These are phyloP conservation scores for Ophiocordyceps camponoti-floridani DNA, from an alignment of 2,329 filamentous ascomycete genomes.

Conservation along the genomic window DNA sequence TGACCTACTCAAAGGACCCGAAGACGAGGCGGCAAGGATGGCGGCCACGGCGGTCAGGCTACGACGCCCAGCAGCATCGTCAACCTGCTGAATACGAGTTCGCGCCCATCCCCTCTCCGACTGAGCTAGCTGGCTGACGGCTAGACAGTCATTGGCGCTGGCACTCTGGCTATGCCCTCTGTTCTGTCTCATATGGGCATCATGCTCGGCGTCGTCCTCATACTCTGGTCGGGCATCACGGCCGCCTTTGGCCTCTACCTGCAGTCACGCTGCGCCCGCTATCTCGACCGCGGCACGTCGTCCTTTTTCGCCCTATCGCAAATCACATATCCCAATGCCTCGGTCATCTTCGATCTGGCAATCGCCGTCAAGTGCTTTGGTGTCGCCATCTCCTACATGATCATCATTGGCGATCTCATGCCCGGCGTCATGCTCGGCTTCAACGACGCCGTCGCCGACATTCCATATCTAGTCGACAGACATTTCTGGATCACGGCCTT, in stretches of 20 bases:
- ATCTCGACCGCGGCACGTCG: slow-evolving; percentile 72
- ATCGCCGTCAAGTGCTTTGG: slow-evolving; percentile 98
- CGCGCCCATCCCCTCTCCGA: slow-evolving; percentile 8
- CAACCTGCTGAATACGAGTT: slow-evolving; percentile 93
- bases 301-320: slow-evolving; percentile 97
- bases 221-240: slow-evolving; percentile 79
- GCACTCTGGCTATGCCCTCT: slow-evolving; percentile 86
- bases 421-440: slow-evolving; percentile 82
- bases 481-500: slow-evolving; percentile 98
- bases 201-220: slow-evolving; percentile 62
- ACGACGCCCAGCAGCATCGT: slow-evolving; percentile 82
- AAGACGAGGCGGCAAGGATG: slow-evolving; percentile 51
- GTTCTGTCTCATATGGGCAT: slow-evolving; percentile 95
- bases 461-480: slow-evolving; percentile 67
- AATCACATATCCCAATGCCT: slow-evolving; percentile 89
- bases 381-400: slow-evolving; percentile 91
- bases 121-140: slow-evolving; percentile 5
- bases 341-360: slow-evolving; percentile 85
- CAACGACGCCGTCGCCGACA: slow-evolving; percentile 36
- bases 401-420: slow-evolving; percentile 98
- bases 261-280: slow-evolving; percentile 80
- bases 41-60: slow-evolving; percentile 52
- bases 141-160: slow-evolving; percentile 69
- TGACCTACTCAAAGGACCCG: slow-evolving; percentile 23
- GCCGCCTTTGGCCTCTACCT: slow-evolving; percentile 89